phyloP scores from a whole-genome alignment of 2,329 filamentous ascomycete species.

The Sclerotinia glacialis region DNA sequence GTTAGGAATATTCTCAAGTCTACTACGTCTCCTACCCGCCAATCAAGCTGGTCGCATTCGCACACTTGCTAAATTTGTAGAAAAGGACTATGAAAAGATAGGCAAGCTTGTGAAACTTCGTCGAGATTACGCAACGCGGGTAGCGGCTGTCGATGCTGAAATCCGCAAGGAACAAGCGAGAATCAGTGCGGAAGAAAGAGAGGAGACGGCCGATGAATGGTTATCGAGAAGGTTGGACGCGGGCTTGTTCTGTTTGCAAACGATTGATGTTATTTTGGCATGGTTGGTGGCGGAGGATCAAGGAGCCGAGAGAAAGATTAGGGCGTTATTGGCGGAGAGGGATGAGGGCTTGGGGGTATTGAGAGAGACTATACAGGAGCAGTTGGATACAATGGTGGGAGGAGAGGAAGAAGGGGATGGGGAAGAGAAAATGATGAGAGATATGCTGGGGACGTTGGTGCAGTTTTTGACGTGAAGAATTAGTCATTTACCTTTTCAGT shows the following conservation, averaged over 20 bases:
- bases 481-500: background rate
- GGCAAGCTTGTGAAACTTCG: constrained; percentile 68
- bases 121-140: constrained; percentile 62
- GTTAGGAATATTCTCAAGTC: constrained; percentile 76
- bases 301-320: constrained; percentile 66
- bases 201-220: constrained; percentile 66
- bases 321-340: constrained; percentile 60
- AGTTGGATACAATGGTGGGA: constrained; percentile 10
- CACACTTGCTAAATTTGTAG: constrained; percentile 88
- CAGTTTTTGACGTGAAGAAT: constrained; percentile 42
- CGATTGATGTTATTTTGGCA: constrained; percentile 77
- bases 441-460: constrained; percentile 65
- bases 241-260: constrained; percentile 79
- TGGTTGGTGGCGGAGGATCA: constrained; percentile 91
- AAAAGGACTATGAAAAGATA: constrained; percentile 89
- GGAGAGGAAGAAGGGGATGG: constrained; percentile 3
- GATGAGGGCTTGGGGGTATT: constrained; percentile 65
- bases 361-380: constrained; percentile 62
- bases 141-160: constrained; percentile 60
- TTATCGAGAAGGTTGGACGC: constrained; percentile 75
- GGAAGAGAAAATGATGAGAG: constrained; percentile 49
- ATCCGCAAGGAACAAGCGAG: constrained; percentile 57
- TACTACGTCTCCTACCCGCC: constrained; percentile 76
- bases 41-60: constrained; percentile 77
- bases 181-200: constrained; percentile 56